Evolutionary conservation across 371 early-diverging fungal genomes (phyloP).

Genomic region (Blyttiomyces sp.): DNA sequence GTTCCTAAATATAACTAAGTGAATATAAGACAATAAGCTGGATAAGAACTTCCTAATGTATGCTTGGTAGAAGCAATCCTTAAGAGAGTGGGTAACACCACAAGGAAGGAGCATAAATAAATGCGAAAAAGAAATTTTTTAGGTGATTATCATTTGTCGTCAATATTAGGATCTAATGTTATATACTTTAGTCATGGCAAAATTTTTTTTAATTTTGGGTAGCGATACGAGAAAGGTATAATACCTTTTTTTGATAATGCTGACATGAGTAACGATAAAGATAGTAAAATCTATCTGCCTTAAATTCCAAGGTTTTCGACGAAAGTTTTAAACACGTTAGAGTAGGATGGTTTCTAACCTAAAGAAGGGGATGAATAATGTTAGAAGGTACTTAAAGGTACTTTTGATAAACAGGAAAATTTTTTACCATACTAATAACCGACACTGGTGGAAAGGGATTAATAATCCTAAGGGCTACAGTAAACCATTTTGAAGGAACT

Average conservation of each 20-base stretch:
- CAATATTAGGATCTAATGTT: conserved; percentile 23
- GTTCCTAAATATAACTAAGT: conserved; percentile 32
- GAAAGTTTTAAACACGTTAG: conserved; percentile 40
- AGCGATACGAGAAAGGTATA: conserved; percentile 7
- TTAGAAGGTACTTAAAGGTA: too few species aligned
- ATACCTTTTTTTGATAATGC: conserved; percentile 44
- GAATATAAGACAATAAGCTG: conserved; percentile 29
- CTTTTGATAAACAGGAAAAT: conserved; percentile 48
- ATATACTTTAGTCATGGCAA: conserved; percentile 20
- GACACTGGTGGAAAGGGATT: conserved; percentile 52
- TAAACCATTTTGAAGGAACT: conserved; percentile 62
- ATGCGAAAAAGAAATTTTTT: too few species aligned
- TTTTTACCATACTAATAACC: conserved; percentile 59
- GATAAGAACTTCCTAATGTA: conserved; percentile 28
- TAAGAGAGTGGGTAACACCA: conserved; percentile 27
- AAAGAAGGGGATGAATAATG: conserved; percentile 33
- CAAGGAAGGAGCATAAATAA: conserved; percentile 19
- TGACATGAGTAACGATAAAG: conserved; percentile 65
- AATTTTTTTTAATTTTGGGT: conserved; percentile 1
- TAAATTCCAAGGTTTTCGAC: conserved; percentile 51
- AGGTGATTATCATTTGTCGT: conserved; percentile 23
- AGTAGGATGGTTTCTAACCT: conserved; percentile 56
- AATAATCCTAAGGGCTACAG: conserved; percentile 21
- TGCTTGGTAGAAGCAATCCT: conserved; percentile 28
- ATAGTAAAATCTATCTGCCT: conserved; percentile 40